Percentiles rank a stretch among this genome's conserved stretches.
These are phyloP conservation scores for Rutidosis leptorrhynchoides DNA, from an alignment of 129 eudicot genomes.

Conservation along the genomic window DNA sequence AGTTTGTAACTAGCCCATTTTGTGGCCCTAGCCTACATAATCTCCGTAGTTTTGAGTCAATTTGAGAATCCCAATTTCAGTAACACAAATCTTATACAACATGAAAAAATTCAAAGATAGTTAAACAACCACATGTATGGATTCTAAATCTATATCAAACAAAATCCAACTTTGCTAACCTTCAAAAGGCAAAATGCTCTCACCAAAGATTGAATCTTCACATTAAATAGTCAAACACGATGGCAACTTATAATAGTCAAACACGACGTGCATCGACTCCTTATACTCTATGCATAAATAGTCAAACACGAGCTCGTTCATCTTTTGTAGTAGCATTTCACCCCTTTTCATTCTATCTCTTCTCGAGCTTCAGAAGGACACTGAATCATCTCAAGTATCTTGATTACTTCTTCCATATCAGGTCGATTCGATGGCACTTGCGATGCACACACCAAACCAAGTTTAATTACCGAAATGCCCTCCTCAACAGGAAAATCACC, in stretches of 20 bases:
- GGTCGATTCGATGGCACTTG: constrained; percentile 97
- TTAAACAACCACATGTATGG: constrained; percentile 28
- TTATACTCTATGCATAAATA: constrained; percentile 16
- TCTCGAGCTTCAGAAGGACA: constrained; percentile 67
- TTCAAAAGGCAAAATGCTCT: constrained; percentile 38
- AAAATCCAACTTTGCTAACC: constrained; percentile 22
- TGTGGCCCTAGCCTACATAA: neutral
- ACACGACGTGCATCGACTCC: constrained; percentile 12
- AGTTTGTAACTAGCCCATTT: neutral
- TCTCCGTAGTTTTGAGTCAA: neutral
- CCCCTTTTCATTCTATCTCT: constrained; percentile 50
- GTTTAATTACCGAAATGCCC: constrained; percentile 75
- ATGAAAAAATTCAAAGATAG: constrained; percentile 16
- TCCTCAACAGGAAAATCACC: constrained; percentile 66
- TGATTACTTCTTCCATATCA: constrained; percentile 89
- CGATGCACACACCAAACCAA: constrained; percentile 88
- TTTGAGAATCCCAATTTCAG: neutral
- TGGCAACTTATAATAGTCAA: too few species aligned
- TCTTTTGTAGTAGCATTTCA: constrained; percentile 35
- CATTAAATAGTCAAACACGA: neutral
- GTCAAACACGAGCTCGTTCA: constrained; percentile 12
- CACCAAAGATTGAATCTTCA: constrained; percentile 27
- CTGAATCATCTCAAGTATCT: constrained; percentile 76
- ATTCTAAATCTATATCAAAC: constrained; percentile 38
- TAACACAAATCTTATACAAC: constrained; percentile 14